Evolutionary conservation across 2,329 filamentous ascomycete genomes (phyloP).

Genomic region (Fusarium newnesense): DNA sequence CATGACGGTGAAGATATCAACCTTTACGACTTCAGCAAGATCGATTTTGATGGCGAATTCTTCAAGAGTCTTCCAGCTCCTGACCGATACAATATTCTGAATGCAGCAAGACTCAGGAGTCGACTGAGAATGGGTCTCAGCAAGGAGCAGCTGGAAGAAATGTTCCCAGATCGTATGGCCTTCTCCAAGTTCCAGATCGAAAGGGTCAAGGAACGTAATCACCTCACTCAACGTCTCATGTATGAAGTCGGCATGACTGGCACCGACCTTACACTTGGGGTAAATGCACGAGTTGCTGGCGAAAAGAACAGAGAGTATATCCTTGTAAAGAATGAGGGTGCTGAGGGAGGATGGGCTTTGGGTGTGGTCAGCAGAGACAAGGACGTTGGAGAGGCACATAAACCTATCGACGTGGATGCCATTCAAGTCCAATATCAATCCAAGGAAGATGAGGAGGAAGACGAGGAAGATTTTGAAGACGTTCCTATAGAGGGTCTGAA

Average conservation of each 20-base stretch:
- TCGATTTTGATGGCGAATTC: conserved; percentile 96
- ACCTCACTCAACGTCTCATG: conserved; percentile 95
- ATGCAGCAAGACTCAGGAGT: conserved; percentile 88
- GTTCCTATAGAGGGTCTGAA: conserved; percentile 92
- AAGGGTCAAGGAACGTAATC: conserved; percentile 89
- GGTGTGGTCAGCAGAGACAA: conserved; percentile 91
- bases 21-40: conserved; percentile 96
- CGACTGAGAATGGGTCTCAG: conserved; percentile 94
- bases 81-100: conserved; percentile 97
- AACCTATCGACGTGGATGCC: conserved; percentile 91
- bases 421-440: conserved; percentile 67
- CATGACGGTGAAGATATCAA: conserved; percentile 91
- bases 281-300: conserved; percentile 76
- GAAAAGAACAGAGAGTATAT: conserved; percentile 96
- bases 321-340: conserved; percentile 92
- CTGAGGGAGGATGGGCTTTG: conserved; percentile 94
- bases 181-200: conserved; percentile 98
- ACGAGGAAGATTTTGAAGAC: conserved; percentile 88
- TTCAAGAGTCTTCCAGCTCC: conserved; percentile 90
- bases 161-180: conserved; percentile 98
- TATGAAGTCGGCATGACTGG: conserved; percentile 89
- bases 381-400: conserved; percentile 80
- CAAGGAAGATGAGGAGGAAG: conserved; percentile 71
- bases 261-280: conserved; percentile 75
- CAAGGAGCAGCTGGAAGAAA: conserved; percentile 93